Conservation (phyloP, 805 yeast genomes). For the Cyberlindnera japonica region DNA sequence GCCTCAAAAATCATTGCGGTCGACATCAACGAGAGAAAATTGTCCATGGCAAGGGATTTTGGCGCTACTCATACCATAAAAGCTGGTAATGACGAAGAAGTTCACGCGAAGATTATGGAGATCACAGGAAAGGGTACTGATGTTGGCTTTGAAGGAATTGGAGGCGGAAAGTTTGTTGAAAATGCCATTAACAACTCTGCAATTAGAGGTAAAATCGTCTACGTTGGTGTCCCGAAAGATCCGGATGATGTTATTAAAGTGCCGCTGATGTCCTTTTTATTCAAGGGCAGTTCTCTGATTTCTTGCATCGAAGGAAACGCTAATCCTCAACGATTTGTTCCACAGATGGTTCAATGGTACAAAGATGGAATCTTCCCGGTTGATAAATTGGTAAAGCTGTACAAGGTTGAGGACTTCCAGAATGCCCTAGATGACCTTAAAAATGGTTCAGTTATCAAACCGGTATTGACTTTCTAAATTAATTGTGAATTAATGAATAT, state of each 20-base stretch:
- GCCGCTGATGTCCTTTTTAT: conserved; percentile 1
- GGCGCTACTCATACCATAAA: conserved; percentile 59
- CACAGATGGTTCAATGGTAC: conserved; percentile 8
- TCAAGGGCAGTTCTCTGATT: conserved; percentile 1
- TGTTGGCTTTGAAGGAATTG: conserved; percentile 10
- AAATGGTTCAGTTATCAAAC: conserved; percentile 2
- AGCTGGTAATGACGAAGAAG: conserved; percentile 6
- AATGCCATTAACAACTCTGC: conserved; percentile 5
- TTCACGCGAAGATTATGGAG: conserved; percentile 8
- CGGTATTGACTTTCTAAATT: conserved; percentile 4
- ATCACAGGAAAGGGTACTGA: conserved; percentile 12
- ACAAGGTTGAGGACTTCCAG: conserved; percentile 2
- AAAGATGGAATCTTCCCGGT: conserved; percentile 6
- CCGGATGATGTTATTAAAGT: conserved; percentile 2
- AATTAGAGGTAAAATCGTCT: conserved; percentile 2
- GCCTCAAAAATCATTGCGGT: conserved; percentile 61
- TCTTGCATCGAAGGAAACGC: conserved; percentile 5
- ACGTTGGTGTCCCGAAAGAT: conserved; percentile 6
- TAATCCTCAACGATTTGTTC: conserved; percentile 3
- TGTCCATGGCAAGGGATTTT: conserved; percentile 57
- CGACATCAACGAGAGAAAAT: conserved; percentile 61
- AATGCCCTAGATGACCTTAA: conserved; percentile 4
- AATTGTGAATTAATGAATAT: no score
- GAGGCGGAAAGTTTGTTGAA: conserved; percentile 6
- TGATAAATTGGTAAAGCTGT: conserved; percentile 1